phyloP scores from a whole-genome alignment of 176 grass and related monocot genomes.

The Bromus sterilis region DNA sequence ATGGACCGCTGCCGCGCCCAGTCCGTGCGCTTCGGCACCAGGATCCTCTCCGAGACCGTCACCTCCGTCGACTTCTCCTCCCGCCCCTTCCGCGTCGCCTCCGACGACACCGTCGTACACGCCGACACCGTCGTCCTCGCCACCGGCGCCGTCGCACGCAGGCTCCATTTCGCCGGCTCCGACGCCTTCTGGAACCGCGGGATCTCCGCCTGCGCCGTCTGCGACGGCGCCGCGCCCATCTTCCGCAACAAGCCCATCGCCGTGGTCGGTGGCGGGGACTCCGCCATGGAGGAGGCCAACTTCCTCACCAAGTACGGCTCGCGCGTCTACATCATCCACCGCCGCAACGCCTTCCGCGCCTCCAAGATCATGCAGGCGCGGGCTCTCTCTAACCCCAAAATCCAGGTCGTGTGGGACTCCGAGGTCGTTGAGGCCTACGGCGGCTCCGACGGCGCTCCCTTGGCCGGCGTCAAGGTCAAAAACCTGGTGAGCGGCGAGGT shows the following conservation, averaged over 20 bases:
- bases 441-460: slow-evolving; percentile 16
- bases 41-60: slow-evolving; percentile 76
- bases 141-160: slow-evolving; percentile 76
- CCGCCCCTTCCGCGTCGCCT: slow-evolving; percentile 58
- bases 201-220: slow-evolving; percentile 96
- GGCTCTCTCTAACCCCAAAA: slow-evolving; percentile 77
- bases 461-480: slow-evolving; percentile 73
- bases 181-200: slow-evolving; percentile 84
- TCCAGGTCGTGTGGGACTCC: slow-evolving; percentile 87
- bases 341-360: slow-evolving; percentile 75
- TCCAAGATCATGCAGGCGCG: slow-evolving; percentile 98
- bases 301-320: slow-evolving; percentile 98
- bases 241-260: slow-evolving; percentile 89
- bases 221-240: slow-evolving; percentile 88
- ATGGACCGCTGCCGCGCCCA: slow-evolving; percentile 76
- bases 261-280: slow-evolving; percentile 87
- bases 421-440: slow-evolving; percentile 79
- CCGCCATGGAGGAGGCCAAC: slow-evolving; percentile 99
- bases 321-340: slow-evolving; percentile 84
- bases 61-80: slow-evolving; percentile 69
- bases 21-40: slow-evolving; percentile 59
- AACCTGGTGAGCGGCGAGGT: slow-evolving; percentile 64
- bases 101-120: slow-evolving; percentile 59
- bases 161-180: slow-evolving; percentile 70
- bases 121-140: slow-evolving; percentile 71